phyloP scores from a whole-genome alignment of 306 rosid species.

The Parietaria judaica region DNA sequence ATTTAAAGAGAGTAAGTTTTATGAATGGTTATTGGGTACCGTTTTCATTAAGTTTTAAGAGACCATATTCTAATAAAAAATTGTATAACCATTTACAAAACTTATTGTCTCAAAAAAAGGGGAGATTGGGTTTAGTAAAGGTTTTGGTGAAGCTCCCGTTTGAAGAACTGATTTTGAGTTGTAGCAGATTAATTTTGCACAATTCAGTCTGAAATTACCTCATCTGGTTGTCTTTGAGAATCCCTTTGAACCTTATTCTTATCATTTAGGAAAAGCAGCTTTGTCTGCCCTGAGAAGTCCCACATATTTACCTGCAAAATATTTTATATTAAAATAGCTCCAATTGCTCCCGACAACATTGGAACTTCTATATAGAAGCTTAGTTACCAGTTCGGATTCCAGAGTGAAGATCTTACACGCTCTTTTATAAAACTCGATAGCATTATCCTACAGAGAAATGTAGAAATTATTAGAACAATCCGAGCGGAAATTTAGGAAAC shows the following conservation, averaged over 20 bases:
- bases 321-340: conserved; percentile 21
- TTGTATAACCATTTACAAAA: too few species aligned
- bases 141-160: too few species aligned
- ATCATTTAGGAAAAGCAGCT: conserved; percentile 38
- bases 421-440: conserved; percentile 67
- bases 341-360: conserved; percentile 24
- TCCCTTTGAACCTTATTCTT: conserved; percentile 39
- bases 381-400: conserved; percentile 79
- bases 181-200: not conserved
- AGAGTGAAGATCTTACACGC: conserved; percentile 82
- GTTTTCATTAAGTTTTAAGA: too few species aligned
- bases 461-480: not conserved
- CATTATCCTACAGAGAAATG: conserved; percentile 59
- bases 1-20: too few species aligned
- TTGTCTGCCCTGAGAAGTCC: conserved; percentile 86
- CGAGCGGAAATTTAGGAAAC: not conserved
- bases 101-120: too few species aligned
- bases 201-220: conserved; percentile 35
- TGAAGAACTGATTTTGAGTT: too few species aligned
- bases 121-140: too few species aligned
- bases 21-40: too few species aligned
- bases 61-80: too few species aligned
- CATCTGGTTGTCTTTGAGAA: conserved; percentile 64
- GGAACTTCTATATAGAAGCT: conserved; percentile 15
- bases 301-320: conserved; percentile 73